Base-by-base conservation (phyloP, 345 rosid species). In the Linum tenue region DNA sequence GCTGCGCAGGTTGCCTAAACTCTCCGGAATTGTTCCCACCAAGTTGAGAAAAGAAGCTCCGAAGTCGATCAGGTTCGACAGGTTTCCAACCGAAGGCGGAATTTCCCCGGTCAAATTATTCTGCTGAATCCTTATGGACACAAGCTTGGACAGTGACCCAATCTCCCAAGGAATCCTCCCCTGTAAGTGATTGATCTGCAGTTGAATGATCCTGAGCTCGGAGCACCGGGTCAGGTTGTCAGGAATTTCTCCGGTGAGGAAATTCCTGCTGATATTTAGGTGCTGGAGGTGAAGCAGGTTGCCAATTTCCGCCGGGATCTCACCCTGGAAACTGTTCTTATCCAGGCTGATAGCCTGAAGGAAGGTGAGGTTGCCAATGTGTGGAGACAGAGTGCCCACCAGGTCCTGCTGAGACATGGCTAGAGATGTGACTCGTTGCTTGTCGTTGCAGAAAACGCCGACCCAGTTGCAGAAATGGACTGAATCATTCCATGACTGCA, bases 341-440 rank as follows among this genome's bases (percentile, higher is more conserved):
- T 35, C 36, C 17, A 56, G 59, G 36, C 16, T 35, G 8, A 56
- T 41, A 2, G 36, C 11, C 14, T 56, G 35, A 14, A 70, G 57
- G 38, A 71, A 71, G 62, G 60, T 66, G 3, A 72, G 40, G 37
- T 72, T 72, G 2, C 67, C 71, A 3, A 72, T 3, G 10, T 62
- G 53, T 5, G 75, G 75, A 5, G 75, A 61, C 7, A 72, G 48
- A 59, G 65, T 63, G 37, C 76, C 71, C n/a, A 5, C 40, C 22
- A 63, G 72, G 59, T 64, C 53, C 42, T 65, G 68, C 5, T 59
- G 63, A 16, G 12, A 2, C 0, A 63, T 16, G 57, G 35, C 12
- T 36, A 69, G 36, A 4, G 15, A 6, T 1, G 53, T 40, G 43
- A 63, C 72, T 35, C 72, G 55, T 22, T 22, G 31, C 1, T 22